These are phyloP conservation scores for Dittrichia graveolens DNA, from an alignment of 129 eudicot genomes.

Conservation along the genomic window DNA sequence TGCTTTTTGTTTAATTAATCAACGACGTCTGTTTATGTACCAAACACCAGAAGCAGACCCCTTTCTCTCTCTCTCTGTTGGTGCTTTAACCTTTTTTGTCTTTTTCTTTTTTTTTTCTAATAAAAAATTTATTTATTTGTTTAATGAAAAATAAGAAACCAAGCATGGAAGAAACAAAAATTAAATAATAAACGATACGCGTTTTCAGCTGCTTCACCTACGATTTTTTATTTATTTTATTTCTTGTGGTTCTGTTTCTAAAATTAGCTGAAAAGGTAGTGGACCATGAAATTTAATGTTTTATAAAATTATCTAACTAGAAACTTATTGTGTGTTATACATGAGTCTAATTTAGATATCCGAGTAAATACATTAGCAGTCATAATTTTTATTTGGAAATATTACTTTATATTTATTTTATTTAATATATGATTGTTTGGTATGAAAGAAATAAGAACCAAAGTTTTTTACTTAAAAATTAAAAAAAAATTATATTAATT, in stretches of 20 bases:
- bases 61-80: conserved; percentile 9
- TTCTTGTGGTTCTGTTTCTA: background rate
- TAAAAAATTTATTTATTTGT: conserved; percentile 7
- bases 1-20: conserved; percentile 42
- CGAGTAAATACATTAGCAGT: too few species aligned
- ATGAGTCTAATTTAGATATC: too few species aligned
- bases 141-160: background rate
- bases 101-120: background rate
- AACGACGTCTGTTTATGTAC: conserved; percentile 33
- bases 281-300: background rate
- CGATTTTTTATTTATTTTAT: background rate
- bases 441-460: too few species aligned
- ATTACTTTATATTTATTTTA: too few species aligned
- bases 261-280: background rate
- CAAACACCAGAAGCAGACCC: conserved; percentile 45
- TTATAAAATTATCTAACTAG: too few species aligned
- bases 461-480: too few species aligned
- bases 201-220: conserved; percentile 23
- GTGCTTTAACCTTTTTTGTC: background rate
- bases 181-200: conserved; percentile 33
- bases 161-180: conserved; percentile 24
- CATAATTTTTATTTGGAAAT: too few species aligned
- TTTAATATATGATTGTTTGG: too few species aligned
- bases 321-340: too few species aligned
- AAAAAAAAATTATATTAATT: too few species aligned